A percentile compares a stretch with the other conserved stretches of the same genome.
Evolutionary conservation across 257 asterid species (phyloP).

Genomic region (Sherardia arvensis): DNA sequence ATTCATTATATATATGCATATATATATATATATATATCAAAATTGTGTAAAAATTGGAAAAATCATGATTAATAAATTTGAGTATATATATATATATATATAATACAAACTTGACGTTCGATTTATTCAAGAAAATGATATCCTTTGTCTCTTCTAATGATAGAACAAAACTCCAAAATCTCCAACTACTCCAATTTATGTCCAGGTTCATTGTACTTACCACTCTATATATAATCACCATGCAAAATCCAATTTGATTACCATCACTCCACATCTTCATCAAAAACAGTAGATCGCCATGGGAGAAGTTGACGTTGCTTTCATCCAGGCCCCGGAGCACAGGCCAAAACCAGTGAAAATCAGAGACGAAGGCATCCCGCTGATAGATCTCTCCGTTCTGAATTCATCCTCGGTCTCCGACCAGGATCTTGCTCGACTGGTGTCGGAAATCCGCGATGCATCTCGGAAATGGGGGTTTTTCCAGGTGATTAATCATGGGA

Average conservation of each 20-base stretch:
- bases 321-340: conserved; percentile 56
- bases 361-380: conserved; percentile 55
- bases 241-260: neutral
- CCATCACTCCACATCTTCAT: neutral
- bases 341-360: conserved; percentile 32
- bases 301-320: conserved; percentile 46
- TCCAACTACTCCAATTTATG: neutral
- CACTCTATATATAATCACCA: neutral
- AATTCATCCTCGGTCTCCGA: conserved; percentile 11
- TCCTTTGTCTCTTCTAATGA: neutral
- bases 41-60: too few relatives aligned
- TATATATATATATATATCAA: too few relatives aligned
- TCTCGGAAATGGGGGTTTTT: conserved; percentile 65
- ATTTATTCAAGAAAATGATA: neutral
- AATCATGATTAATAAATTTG: too few relatives aligned
- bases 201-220: neutral
- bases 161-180: neutral
- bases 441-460: conserved; percentile 44
- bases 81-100: too few relatives aligned
- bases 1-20: too few relatives aligned
- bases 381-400: conserved; percentile 48
- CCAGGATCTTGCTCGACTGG: conserved; percentile 19
- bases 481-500: conserved; percentile 82
- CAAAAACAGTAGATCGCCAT: conserved; percentile 7
- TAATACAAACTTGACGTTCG: neutral